Evolutionary conservation across 2,329 filamentous ascomycete genomes (phyloP).

Genomic region (Colletotrichum limetticola): DNA sequence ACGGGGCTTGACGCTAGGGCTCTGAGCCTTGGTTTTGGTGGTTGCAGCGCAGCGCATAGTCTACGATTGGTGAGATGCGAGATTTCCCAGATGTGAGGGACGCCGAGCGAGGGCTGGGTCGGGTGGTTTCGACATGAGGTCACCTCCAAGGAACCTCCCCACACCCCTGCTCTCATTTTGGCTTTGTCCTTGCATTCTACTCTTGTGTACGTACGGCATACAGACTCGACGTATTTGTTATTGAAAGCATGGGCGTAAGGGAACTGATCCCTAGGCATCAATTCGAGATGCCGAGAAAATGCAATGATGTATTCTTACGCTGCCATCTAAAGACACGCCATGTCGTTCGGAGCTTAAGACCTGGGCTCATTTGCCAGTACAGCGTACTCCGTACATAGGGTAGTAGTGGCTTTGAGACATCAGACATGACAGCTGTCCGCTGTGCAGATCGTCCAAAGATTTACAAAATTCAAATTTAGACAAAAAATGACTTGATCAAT

Average conservation of each 20-base stretch:
- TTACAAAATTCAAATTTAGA: neutral
- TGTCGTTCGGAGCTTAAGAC: neutral
- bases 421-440: neutral
- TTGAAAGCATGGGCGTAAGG: no score
- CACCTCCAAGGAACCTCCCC: neutral
- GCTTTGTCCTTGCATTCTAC: no score
- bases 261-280: no score
- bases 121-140: neutral
- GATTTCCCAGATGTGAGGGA: neutral
- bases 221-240: no score
- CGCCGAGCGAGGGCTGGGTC: no score
- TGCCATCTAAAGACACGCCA: neutral
- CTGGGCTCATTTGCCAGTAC: neutral
- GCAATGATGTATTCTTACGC: no score
- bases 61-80: neutral
- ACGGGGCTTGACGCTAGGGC: constrained; percentile 20
- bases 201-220: no score
- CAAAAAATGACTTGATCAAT: neutral
- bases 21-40: neutral
- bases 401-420: neutral
- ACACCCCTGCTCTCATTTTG: no score
- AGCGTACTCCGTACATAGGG: neutral
- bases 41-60: neutral
- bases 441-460: neutral
- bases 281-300: no score